Percentiles rank a stretch among this genome's conserved stretches.
These are phyloP conservation scores for Tremella fuciformis DNA, from an alignment of 768 basidiomycete species.

Conservation along the genomic window DNA sequence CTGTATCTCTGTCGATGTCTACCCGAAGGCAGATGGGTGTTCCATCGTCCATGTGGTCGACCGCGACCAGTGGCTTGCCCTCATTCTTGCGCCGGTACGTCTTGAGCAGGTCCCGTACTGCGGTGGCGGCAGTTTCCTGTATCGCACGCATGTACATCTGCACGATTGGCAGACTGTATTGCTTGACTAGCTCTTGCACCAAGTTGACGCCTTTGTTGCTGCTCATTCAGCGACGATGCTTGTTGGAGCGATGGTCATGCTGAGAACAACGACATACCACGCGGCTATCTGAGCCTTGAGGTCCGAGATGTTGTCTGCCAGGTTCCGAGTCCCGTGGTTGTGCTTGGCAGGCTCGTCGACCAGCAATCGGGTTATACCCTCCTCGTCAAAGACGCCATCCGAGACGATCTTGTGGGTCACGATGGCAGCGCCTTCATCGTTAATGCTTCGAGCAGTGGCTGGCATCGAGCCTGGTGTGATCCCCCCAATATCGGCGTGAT, in stretches of 20 bases:
- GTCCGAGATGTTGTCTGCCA: slow-evolving; percentile 54
- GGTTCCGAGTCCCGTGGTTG: slow-evolving; percentile 47
- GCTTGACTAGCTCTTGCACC: slow-evolving; percentile 76
- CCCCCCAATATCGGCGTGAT: slow-evolving; percentile 69
- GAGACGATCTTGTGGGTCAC: slow-evolving; percentile 85
- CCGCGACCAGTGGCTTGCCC: slow-evolving; percentile 5
- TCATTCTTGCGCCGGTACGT: background rate
- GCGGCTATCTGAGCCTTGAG: slow-evolving; percentile 58
- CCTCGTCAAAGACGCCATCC: slow-evolving; percentile 70
- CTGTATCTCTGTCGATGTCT: slow-evolving; percentile 68
- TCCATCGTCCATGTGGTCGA: slow-evolving; percentile 60
- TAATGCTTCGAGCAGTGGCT: slow-evolving; percentile 83
- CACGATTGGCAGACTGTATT: slow-evolving; percentile 79
- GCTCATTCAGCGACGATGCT: no score
- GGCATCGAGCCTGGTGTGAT: slow-evolving; percentile 90
- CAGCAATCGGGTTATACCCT: slow-evolving; percentile 72
- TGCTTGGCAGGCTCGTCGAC: slow-evolving; percentile 55
- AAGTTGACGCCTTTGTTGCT: slow-evolving; percentile 88
- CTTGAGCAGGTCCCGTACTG: slow-evolving; percentile 18
- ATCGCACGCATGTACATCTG: slow-evolving; percentile 90
- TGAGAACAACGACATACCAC: no score
- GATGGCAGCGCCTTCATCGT: slow-evolving; percentile 88
- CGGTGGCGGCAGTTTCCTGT: slow-evolving; percentile 52
- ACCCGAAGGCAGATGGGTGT: slow-evolving; percentile 58
- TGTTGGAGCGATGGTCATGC: no score